Conservation (phyloP, 2,329 filamentous ascomycete species). For the Sarocladiaceae sp. region DNA sequence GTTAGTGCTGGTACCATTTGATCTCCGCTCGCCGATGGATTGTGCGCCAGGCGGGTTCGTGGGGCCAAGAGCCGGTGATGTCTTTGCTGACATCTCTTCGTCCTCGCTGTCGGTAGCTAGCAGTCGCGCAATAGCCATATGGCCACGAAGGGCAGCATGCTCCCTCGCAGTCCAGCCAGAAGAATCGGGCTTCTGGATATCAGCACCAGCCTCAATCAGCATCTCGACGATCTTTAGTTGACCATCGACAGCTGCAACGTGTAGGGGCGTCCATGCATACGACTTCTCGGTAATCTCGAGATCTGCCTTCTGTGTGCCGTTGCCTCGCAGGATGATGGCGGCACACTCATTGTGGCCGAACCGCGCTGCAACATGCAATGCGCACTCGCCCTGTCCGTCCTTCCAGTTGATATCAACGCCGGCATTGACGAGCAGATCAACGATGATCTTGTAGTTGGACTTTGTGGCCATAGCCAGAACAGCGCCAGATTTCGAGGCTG, state of each 20-base stretch:
- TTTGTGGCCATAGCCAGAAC: conserved; percentile 85
- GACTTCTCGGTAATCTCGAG: conserved; percentile 75
- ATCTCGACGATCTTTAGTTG: conserved; percentile 71
- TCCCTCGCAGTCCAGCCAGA: conserved; percentile 95
- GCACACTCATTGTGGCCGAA: conserved; percentile 83
- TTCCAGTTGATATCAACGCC: conserved; percentile 93
- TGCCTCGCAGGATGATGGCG: conserved; percentile 68
- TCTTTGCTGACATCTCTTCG: conserved; percentile 22
- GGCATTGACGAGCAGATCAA: conserved; percentile 81
- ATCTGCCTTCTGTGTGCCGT: conserved; percentile 65
- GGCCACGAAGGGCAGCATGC: conserved; percentile 85
- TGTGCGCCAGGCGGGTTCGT: conserved; percentile 38
- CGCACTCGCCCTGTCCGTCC: conserved; percentile 85
- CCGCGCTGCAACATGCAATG: conserved; percentile 84
- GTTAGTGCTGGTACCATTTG: conserved; percentile 42
- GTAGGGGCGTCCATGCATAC: conserved; percentile 93
- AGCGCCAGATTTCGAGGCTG: conserved; percentile 78
- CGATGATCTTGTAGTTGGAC: conserved; percentile 79
- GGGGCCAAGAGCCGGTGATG: conserved; percentile 18
- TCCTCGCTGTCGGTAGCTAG: conserved; percentile 51
- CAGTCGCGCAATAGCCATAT: conserved; percentile 72
- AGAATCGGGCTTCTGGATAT: conserved; percentile 70
- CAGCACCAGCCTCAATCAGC: conserved; percentile 72
- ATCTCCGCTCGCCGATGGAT: conserved; percentile 58
- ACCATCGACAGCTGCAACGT: conserved; percentile 88